Evolutionary conservation across 352 stramenopile species (phyloP), one percentile per base, ranked within the genome.

Genomic region (Thraustochytrium striatum): DNA sequence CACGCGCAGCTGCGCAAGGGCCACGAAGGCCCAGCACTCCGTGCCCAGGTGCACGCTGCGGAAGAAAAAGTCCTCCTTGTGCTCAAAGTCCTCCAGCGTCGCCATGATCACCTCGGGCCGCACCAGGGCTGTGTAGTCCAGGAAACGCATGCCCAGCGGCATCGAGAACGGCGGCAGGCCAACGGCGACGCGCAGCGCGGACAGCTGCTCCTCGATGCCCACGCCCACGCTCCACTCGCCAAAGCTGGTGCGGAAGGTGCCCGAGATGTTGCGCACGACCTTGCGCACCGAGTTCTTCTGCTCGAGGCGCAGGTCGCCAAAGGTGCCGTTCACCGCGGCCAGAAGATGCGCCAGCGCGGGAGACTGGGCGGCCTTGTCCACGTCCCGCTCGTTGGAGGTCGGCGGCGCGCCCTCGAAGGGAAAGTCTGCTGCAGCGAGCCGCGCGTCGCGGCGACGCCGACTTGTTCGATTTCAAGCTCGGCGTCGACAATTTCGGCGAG

Each of bases 11-110:
- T 79, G 72, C 33, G 61, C 25, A 11, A 84, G 68, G 13, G 78
- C 80, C 39, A 84, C 72, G 58, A 84, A 84, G n/a, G 81, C 81
- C 81, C 81, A 84, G 79, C 81, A 84, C 78, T 84, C 81, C 19
- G 81, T 84, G 11, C 81, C 81, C 25, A 84, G 59, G 78, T 84
- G 81, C 13, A 84, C 68, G 39, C 36, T 61, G 19, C 81, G 79
- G 57, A 84, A 84, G 79, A 84, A 84, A 57, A 84, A 84, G 50
- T 84, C 81, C 55, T 84, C 81, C 21, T 61, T 75, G 52, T 84
- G 81, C 50, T 50, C n/a, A 72, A 83, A 84, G 19, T 84, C 62
- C 38, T 84, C 61, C 13, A 72, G 38, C 11, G 80, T 85, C 13
- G 61, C 39, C 7, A 61, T 30, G 13, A 84, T 61, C 16, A 83